A percentile compares a stretch with the other conserved stretches of the same genome.
Conservation (phyloP, 31 red algal genomes). For the Odonthalia washingtoniensis region DNA sequence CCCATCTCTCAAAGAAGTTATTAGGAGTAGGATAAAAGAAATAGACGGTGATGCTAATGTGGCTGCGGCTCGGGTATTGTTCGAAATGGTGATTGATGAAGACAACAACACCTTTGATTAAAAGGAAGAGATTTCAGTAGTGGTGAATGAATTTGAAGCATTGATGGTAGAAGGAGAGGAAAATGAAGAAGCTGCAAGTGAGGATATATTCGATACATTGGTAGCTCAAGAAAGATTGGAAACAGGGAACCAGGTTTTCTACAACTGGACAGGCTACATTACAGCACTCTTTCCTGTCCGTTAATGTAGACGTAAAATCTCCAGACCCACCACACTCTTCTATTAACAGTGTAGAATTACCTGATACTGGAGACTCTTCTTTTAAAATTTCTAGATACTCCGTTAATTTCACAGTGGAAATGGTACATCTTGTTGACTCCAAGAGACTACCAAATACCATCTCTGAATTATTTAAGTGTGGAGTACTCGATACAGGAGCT, state of each 20-base stretch:
- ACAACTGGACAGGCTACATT: too few species aligned
- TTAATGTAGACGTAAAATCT: not conserved
- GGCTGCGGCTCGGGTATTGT: not conserved
- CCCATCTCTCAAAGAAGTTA: not conserved
- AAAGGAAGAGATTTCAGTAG: not conserved
- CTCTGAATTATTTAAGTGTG: not conserved
- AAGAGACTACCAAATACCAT: not conserved
- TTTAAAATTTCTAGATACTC: not conserved
- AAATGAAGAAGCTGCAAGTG: not conserved
- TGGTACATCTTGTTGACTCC: not conserved
- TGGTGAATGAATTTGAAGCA: not conserved
- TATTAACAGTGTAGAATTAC: not conserved
- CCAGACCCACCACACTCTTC: not conserved
- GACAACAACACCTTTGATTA: not conserved
- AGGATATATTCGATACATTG: not conserved
- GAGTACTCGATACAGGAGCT: conserved; percentile 11
- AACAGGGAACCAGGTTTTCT: too few species aligned
- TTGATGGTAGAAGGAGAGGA: not conserved
- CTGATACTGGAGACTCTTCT: too few species aligned
- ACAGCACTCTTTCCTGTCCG: not conserved
- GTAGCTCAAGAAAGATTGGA: not conserved
- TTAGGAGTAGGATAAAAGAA: not conserved
- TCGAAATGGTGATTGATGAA: not conserved
- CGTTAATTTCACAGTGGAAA: not conserved
- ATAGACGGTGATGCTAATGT: not conserved